These are phyloP conservation scores for Pyricularia grisea DNA, from an alignment of 2,329 filamentous ascomycete species.

Conservation along the genomic window DNA sequence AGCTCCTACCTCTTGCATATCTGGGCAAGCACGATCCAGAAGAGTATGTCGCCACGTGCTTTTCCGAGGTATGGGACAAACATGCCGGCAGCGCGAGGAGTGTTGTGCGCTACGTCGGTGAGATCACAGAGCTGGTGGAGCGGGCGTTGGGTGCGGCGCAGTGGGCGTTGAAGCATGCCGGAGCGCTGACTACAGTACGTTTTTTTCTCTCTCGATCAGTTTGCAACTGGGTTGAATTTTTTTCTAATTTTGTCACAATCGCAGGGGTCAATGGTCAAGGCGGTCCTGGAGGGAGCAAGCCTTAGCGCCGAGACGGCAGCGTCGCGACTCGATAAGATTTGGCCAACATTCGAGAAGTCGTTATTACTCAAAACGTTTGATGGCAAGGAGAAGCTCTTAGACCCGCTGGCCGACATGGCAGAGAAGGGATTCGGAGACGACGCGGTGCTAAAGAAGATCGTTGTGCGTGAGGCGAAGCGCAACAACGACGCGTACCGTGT, in stretches of 20 bases:
- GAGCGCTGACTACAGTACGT: slow-evolving; percentile 60
- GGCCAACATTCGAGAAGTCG: slow-evolving; percentile 76
- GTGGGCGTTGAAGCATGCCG: slow-evolving; percentile 86
- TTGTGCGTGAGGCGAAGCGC: slow-evolving; percentile 78
- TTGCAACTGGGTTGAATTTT: not conserved
- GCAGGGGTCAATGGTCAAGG: slow-evolving; percentile 49
- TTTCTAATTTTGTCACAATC: not conserved
- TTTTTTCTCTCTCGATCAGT: not conserved
- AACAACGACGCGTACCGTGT: slow-evolving; percentile 80
- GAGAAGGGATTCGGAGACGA: slow-evolving; percentile 48
- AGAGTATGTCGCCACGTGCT: slow-evolving; percentile 69
- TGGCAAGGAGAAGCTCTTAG: slow-evolving; percentile 78
- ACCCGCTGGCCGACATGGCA: slow-evolving; percentile 70
- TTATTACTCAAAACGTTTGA: slow-evolving; percentile 85
- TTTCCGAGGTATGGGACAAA: slow-evolving; percentile 78
- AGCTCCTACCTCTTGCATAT: slow-evolving; percentile 79
- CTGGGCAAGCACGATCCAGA: slow-evolving; percentile 79
- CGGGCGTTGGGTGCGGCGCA: slow-evolving; percentile 67
- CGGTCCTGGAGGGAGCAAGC: slow-evolving; percentile 51
- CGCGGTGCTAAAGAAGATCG: slow-evolving; percentile 55
- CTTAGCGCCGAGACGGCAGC: slow-evolving; percentile 49
- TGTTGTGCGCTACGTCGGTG: slow-evolving; percentile 72
- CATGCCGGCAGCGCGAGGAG: slow-evolving; percentile 79
- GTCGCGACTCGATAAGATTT: slow-evolving; percentile 54
- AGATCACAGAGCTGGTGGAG: slow-evolving; percentile 64